These are phyloP conservation scores for Diplogelasinospora grovesii DNA, from an alignment of 495 filamentous ascomycete species.

Conservation along the genomic window DNA sequence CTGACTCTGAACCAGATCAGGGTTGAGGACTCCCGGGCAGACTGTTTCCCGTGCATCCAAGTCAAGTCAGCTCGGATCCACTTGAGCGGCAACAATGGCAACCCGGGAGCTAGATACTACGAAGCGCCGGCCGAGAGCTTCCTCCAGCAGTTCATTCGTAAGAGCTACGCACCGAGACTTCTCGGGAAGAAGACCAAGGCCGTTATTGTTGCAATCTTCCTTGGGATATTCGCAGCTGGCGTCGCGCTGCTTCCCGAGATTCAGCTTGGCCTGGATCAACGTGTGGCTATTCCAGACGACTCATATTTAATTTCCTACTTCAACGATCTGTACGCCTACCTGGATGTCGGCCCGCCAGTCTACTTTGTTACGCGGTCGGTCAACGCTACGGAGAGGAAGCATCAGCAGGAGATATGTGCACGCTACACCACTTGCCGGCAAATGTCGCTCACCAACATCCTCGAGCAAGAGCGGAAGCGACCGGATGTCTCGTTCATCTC, in stretches of 20 bases:
- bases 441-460: constrained; percentile 74
- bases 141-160: constrained; percentile 80
- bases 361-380: constrained; percentile 87
- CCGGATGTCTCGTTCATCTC: constrained; percentile 84
- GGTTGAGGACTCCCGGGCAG: constrained; percentile 78
- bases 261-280: constrained; percentile 83
- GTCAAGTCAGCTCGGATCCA: constrained; percentile 57
- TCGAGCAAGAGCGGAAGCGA: constrained; percentile 89
- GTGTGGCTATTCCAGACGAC: constrained; percentile 85
- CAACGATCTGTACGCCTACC: constrained; percentile 88
- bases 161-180: constrained; percentile 75
- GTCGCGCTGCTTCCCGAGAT: constrained; percentile 79
- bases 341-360: constrained; percentile 85
- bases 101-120: constrained; percentile 40
- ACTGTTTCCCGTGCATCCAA: constrained; percentile 85
- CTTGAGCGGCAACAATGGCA: constrained; percentile 32
- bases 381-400: constrained; percentile 63
- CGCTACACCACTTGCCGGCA: constrained; percentile 82
- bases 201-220: constrained; percentile 65
- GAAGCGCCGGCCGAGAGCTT: constrained; percentile 70
- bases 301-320: constrained; percentile 94
- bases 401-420: constrained; percentile 84
- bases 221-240: constrained; percentile 80
- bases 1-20: constrained; percentile 84
- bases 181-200: constrained; percentile 74